Evolutionary conservation across 345 rosid genomes (phyloP).

Genomic region (Brassica cretica): DNA sequence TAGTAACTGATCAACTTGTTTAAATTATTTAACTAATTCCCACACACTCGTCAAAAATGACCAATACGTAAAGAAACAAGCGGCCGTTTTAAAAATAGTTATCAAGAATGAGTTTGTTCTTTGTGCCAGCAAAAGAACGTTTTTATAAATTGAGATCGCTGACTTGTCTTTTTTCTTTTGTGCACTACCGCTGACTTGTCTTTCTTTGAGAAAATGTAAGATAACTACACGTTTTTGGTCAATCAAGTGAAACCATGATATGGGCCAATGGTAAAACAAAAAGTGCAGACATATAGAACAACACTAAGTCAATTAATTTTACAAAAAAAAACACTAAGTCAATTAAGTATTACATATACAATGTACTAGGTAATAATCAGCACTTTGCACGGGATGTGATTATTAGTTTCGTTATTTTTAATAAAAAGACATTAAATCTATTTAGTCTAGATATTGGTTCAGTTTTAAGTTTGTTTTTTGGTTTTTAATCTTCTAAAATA

Average conservation of each 20-base stretch:
- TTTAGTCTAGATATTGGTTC: too few species aligned
- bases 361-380: background rate
- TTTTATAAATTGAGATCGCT: constrained; percentile 10
- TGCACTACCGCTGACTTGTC: constrained; percentile 11
- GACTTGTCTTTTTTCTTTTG: background rate
- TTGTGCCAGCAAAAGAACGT: constrained; percentile 9
- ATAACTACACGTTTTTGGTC: constrained; percentile 15
- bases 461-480: too few species aligned
- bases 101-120: constrained; percentile 15
- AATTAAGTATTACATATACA: constrained; percentile 2
- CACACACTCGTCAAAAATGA: constrained; percentile 36
- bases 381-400: too few species aligned
- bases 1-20: background rate
- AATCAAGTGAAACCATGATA: constrained; percentile 1
- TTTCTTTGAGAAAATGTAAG: constrained; percentile 24
- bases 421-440: too few species aligned
- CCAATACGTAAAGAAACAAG: constrained; percentile 28
- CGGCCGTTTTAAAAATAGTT: constrained; percentile 18
- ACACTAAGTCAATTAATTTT: constrained; percentile 12
- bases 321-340: constrained; percentile 4
- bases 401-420: too few species aligned
- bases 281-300: background rate
- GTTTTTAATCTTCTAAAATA: too few species aligned
- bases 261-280: constrained; percentile 16
- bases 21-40: constrained; percentile 7